A percentile compares a stretch with the other conserved stretches of the same genome.
phyloP scores from a whole-genome alignment of 352 stramenopile genomes.

The Blastocystis sp. region DNA sequence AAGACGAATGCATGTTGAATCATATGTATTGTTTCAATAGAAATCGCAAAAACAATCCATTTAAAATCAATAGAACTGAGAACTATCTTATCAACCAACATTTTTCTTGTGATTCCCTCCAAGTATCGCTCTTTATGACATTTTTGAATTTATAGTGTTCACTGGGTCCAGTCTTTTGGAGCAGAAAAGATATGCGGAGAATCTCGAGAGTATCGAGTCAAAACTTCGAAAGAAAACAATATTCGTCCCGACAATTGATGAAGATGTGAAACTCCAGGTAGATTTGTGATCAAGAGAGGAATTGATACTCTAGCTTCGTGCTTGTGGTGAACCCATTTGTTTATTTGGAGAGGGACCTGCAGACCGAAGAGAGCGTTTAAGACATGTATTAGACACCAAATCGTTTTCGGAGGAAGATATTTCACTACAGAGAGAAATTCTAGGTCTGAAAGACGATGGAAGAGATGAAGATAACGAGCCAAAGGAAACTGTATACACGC shows the following conservation, averaged over 20 bases:
- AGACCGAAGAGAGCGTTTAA: conserved; percentile 75
- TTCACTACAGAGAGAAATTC: conserved; percentile 68
- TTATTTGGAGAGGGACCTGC: conserved; percentile 77
- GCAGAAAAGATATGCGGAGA: not conserved
- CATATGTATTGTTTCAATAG: too few relatives aligned
- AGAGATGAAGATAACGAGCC: not conserved
- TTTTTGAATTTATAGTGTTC: not conserved
- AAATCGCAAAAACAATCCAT: too few relatives aligned
- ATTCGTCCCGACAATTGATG: not conserved
- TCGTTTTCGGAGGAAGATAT: conserved; percentile 71
- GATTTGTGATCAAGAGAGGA: too few relatives aligned
- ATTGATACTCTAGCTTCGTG: conserved; percentile 1
- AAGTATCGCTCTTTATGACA: too few relatives aligned
- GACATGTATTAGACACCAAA: conserved; percentile 72
- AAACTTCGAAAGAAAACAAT: not conserved
- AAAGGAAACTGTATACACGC: not conserved
- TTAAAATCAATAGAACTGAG: too few relatives aligned
- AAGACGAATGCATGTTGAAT: too few relatives aligned
- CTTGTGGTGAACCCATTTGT: conserved; percentile 72
- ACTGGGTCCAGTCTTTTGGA: not conserved
- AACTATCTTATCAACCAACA: too few relatives aligned
- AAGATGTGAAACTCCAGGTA: conserved; percentile 22
- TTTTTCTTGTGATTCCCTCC: too few relatives aligned
- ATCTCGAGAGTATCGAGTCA: conserved; percentile 10
- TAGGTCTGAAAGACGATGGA: not conserved